Evolutionary conservation across 495 filamentous ascomycete species (phyloP).

Genomic region (Cudoniella acicularis): DNA sequence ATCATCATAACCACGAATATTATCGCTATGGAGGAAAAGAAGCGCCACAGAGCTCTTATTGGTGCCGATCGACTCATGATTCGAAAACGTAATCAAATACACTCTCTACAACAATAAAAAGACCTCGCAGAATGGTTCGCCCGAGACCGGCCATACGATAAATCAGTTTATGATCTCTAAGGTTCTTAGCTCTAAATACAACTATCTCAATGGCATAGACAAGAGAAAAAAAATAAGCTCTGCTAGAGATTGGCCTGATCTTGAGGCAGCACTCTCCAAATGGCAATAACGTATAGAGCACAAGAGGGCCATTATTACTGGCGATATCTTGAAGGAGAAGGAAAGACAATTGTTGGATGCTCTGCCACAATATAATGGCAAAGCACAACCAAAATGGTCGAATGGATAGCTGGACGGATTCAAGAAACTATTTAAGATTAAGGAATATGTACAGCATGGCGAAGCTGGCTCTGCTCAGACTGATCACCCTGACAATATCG

Average conservation of each 20-base stretch:
- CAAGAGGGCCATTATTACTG: constrained; percentile 7
- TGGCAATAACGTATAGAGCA: constrained; percentile 19
- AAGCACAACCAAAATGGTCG: constrained; percentile 24
- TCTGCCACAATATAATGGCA: constrained; percentile 19
- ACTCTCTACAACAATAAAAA: not conserved
- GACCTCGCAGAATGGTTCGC: constrained; percentile 1
- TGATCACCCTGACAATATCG: not conserved
- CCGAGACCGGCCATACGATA: not conserved
- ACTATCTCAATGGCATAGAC: not conserved
- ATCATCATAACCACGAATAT: not conserved
- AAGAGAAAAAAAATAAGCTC: not conserved
- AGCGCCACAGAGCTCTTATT: not conserved
- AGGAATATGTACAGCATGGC: constrained; percentile 6
- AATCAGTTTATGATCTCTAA: not conserved
- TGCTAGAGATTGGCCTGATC: constrained; percentile 16
- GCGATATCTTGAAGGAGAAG: constrained; percentile 18
- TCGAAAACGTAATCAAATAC: not conserved
- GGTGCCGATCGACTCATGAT: not conserved
- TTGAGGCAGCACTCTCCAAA: constrained; percentile 18
- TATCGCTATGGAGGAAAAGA: not conserved
- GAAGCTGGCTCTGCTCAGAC: constrained; percentile 8
- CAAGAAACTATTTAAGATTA: constrained; percentile 21
- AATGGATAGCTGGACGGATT: constrained; percentile 27
- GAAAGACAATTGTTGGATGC: constrained; percentile 21
- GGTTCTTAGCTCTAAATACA: not conserved